A percentile compares a stretch with the other conserved stretches of the same genome.
These are phyloP conservation scores for Scytalidium lignicola DNA, from an alignment of 2,329 filamentous ascomycete species.

Conservation along the genomic window DNA sequence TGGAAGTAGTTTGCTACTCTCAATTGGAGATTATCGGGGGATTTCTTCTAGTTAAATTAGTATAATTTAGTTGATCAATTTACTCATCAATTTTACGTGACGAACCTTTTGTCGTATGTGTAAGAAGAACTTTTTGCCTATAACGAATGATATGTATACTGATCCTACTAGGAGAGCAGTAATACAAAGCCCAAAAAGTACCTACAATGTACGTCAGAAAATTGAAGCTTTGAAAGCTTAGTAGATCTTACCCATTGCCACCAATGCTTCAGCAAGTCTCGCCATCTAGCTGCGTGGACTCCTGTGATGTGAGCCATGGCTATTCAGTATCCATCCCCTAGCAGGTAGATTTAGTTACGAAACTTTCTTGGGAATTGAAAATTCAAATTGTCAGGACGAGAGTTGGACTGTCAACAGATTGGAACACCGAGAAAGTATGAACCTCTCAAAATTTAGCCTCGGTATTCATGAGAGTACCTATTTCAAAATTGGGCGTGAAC, in stretches of 20 bases:
- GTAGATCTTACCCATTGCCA: constrained; percentile 33
- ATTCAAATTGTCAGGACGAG: no score
- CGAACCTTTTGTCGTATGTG: neutral
- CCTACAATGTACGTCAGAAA: constrained; percentile 17
- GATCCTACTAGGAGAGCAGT: constrained; percentile 24
- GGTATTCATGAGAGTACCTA: no score
- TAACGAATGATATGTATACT: constrained; percentile 26
- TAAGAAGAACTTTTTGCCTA: constrained; percentile 12
- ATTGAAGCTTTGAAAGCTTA: constrained; percentile 15
- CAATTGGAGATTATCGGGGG: neutral
- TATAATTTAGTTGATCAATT: neutral
- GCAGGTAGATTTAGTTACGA: neutral
- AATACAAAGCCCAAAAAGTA: constrained; percentile 30
- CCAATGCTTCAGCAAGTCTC: constrained; percentile 32
- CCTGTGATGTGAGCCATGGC: constrained; percentile 10
- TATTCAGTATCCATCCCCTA: neutral
- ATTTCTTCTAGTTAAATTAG: neutral
- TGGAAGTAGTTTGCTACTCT: constrained; percentile 5
- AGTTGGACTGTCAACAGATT: no score
- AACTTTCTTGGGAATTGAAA: no score
- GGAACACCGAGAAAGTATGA: no score
- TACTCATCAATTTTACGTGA: neutral
- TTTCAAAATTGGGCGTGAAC: no score
- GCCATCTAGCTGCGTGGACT: constrained; percentile 27
- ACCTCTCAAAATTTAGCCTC: no score